A percentile compares a stretch with the other conserved stretches of the same genome.
phyloP scores from a whole-genome alignment of 768 basidiomycete genomes.

The Panellus pusillus region DNA sequence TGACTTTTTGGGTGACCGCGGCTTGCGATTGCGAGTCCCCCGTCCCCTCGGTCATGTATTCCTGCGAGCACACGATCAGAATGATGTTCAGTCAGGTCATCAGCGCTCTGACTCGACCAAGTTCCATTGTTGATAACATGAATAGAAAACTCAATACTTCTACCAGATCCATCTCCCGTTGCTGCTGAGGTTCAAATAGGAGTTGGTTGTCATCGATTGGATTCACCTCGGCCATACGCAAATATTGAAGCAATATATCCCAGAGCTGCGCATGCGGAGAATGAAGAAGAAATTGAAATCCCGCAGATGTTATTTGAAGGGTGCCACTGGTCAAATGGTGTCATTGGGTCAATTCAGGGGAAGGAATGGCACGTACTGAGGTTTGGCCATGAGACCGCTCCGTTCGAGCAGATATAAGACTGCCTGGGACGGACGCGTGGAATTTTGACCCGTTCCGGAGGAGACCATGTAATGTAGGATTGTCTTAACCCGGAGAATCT shows the following conservation, averaged over 20 bases:
- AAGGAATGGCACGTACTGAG: conserved; percentile 48
- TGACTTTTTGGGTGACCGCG: conserved; percentile 64
- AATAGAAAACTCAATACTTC: conserved; percentile 93
- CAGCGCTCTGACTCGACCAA: conserved; percentile 68
- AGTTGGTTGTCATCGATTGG: conserved; percentile 14
- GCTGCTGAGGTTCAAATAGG: conserved; percentile 42
- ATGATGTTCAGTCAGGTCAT: conserved; percentile 18
- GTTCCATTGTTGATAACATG: conserved; percentile 96
- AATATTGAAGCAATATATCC: conserved; percentile 89
- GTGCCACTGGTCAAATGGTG: conserved; percentile 42
- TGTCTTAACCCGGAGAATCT: conserved; percentile 51
- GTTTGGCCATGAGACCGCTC: conserved; percentile 82
- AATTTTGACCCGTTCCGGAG: conserved; percentile 75
- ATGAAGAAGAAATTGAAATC: conserved; percentile 95
- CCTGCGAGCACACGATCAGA: conserved; percentile 44
- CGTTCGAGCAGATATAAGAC: conserved; percentile 82
- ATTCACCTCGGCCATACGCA: conserved; percentile 80
- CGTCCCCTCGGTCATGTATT: conserved; percentile 83
- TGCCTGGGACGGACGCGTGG: conserved; percentile 75
- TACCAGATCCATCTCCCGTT: conserved; percentile 88
- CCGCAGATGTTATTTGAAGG: conserved; percentile 85
- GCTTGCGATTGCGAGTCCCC: conserved; percentile 34
- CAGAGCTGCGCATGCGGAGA: conserved; percentile 94
- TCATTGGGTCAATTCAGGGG: conserved; percentile 11
- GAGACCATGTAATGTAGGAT: conserved; percentile 99